Evolutionary conservation across 2,329 filamentous ascomycete species (phyloP), one percentile per base, ranked within the genome.

Genomic region (Cucurbitaria berberidis): DNA sequence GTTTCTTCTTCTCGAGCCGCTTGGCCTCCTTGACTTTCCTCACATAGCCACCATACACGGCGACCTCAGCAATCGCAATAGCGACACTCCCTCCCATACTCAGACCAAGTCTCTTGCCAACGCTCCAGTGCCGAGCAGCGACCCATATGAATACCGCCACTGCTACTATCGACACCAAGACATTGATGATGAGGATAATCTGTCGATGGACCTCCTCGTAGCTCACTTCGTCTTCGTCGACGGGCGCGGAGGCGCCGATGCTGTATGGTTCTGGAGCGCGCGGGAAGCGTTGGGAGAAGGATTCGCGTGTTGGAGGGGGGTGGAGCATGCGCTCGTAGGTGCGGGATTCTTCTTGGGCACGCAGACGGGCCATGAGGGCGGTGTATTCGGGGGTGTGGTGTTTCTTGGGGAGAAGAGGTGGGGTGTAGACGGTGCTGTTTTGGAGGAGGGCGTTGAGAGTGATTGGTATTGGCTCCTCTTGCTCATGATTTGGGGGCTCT

Each of bases 171-270:
- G 91, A 96, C 47, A 96, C 81, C 34, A 97, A 78, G 45, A 98
- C 91, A 73, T 98, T 99, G 66, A 96, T 82, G 45, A 98, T 91
- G 7, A 98, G 80, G 36, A 89, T 87, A 51, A 95, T 78, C 67
- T 95, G 91, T n/a, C 89, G 82, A 70, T 93, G 89, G 1, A 95
- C 81, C 55, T 95, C 90, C 30, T 84, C 82, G 59, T 87, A 87
- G 2, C 86, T 87, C 2, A 89, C 77, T 1, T 88, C 86, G 57
- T 91, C 89, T 9, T 79, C 75, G 30, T 78, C 76, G 22, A 59
- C 77, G 59, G 84, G 83, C 5, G 57, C 45, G 10, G 58, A 53
- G 3, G 61, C 59, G 8, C 59, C 61, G 3, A 65, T 52, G 30
- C 79, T 81, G 51, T 83, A 82, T 66, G 85, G 87, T 10, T 45